Percentiles rank a stretch among this genome's conserved stretches.
Conservation (phyloP, 176 grass and related monocot species). For the Areca catechu region DNA sequence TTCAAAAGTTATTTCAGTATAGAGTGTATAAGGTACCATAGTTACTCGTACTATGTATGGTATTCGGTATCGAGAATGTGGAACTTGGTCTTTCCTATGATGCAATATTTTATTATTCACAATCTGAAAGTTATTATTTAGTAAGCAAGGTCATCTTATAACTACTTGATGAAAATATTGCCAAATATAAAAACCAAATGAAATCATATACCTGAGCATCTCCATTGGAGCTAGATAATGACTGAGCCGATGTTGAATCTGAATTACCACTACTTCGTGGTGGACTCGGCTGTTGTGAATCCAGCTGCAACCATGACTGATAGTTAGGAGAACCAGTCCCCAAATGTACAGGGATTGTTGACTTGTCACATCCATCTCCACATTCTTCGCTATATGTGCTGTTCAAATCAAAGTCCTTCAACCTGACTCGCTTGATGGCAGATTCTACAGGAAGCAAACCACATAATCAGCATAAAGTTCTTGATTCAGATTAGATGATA, state of each 20-base stretch:
- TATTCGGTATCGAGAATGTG: too few species aligned
- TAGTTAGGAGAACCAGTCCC: conserved; percentile 5
- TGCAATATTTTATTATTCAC: too few species aligned
- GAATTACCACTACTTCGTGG: conserved; percentile 20
- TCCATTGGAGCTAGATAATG: conserved; percentile 26
- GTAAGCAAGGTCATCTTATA: too few species aligned
- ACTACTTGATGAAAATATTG: too few species aligned
- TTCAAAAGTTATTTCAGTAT: too few species aligned
- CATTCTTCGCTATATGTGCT: conserved; percentile 26
- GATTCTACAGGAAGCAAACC: conserved; percentile 25
- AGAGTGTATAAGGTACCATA: too few species aligned
- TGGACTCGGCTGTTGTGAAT: conserved; percentile 15
- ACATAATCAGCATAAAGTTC: conserved; percentile 13
- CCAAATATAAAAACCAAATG: too few species aligned
- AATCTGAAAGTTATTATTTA: too few species aligned
- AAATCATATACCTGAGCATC: conserved; percentile 39
- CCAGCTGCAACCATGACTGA: conserved; percentile 17
- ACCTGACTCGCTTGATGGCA: conserved; percentile 13
- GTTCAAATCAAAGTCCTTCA: conserved; percentile 78
- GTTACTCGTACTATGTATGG: too few species aligned
- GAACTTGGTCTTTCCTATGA: too few species aligned
- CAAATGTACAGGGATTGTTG: not conserved
- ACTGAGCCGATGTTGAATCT: conserved; percentile 18
- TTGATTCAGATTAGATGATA: not conserved
- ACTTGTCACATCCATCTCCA: conserved; percentile 23